Percentiles rank a stretch among this genome's conserved stretches.
These are phyloP conservation scores for Dioszegia hungarica DNA, from an alignment of 768 basidiomycete genomes.

Conservation along the genomic window DNA sequence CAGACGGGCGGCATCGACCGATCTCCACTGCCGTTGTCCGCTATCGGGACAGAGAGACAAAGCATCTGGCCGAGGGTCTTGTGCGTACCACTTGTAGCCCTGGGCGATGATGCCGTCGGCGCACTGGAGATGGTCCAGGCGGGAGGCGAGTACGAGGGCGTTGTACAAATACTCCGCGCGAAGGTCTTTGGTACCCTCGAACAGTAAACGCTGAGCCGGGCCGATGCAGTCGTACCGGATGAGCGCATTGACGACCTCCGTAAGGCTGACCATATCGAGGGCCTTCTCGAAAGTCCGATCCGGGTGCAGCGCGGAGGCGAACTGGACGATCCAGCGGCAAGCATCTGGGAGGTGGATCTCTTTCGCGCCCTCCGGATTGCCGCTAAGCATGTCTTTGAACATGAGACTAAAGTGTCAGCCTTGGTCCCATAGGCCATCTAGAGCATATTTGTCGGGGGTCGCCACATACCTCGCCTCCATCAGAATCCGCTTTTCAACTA, in stretches of 20 bases:
- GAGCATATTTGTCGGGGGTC: too few species aligned
- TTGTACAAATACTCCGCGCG: background rate
- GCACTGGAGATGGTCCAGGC: background rate
- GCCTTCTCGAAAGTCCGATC: too few species aligned
- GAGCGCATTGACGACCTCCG: too few species aligned
- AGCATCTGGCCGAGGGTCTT: too few species aligned
- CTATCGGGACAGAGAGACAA: too few species aligned
- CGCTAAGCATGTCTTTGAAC: background rate
- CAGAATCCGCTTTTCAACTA: background rate
- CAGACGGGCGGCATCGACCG: background rate
- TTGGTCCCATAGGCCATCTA: too few species aligned
- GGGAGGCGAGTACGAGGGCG: background rate
- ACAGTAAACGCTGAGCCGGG: background rate
- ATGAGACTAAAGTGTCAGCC: background rate
- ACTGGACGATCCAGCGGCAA: too few species aligned
- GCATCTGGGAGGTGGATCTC: background rate
- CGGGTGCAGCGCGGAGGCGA: too few species aligned
- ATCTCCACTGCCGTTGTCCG: background rate
- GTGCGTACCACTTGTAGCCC: background rate
- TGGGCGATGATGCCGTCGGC: background rate
- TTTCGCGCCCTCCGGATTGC: background rate
- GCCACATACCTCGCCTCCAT: background rate
- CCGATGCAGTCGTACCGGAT: background rate
- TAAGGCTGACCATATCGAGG: too few species aligned
- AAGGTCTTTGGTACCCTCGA: background rate